Percentiles rank a stretch among this genome's conserved stretches.
Conservation (phyloP, 768 basidiomycete species). For the Amylocystis lapponica region DNA sequence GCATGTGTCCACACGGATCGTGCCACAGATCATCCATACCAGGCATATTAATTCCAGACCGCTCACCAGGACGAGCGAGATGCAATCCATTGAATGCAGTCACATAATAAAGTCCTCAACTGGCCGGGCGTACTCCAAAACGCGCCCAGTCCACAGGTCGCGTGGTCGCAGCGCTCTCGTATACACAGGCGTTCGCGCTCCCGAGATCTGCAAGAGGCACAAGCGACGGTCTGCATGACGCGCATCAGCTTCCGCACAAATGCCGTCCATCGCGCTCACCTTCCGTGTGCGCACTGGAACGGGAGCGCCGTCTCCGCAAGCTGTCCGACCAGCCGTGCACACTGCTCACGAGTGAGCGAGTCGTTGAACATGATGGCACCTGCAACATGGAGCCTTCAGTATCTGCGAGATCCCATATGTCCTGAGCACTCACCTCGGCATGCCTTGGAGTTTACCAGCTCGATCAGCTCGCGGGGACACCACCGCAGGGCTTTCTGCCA, state of each 20-base stretch:
- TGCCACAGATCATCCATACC: no score
- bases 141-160: neutral
- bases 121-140: no score
- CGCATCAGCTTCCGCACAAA: neutral
- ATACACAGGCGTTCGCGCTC: neutral
- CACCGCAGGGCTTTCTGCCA: constrained; percentile 75
- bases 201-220: constrained; percentile 13
- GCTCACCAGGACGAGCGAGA: no score
- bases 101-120: no score
- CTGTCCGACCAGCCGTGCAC: constrained; percentile 57
- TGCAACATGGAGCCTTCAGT: constrained; percentile 23
- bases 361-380: constrained; percentile 99
- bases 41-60: no score
- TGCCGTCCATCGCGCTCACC: constrained; percentile 35
- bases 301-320: constrained; percentile 75
- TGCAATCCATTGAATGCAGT: no score
- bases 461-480: constrained; percentile 79
- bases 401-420: constrained; percentile 1
- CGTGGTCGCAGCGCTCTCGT: neutral
- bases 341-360: constrained; percentile 58
- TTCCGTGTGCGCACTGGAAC: constrained; percentile 96
- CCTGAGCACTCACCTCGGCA: constrained; percentile 66
- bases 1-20: no score
- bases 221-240: constrained; percentile 11
- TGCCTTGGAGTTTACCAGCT: constrained; percentile 90